Base-by-base conservation (phyloP, 495 filamentous ascomycete species). In the Penicillium diatomitis region DNA sequence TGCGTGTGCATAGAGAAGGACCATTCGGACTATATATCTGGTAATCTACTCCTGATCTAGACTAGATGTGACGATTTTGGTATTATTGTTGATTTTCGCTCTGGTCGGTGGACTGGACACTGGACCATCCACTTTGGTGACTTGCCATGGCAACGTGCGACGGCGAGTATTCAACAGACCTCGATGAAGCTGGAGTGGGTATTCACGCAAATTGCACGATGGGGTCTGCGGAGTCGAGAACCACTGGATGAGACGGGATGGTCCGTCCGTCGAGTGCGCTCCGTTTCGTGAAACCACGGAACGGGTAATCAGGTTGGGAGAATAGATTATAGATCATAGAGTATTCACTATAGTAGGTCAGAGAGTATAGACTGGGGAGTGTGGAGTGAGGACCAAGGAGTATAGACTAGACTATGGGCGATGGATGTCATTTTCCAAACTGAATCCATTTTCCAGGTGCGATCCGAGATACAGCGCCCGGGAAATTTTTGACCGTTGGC, bases 171-270 rank as follows among this genome's bases (percentile, higher is more conserved):
- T 32, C 31, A 35, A 47, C 49, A 35, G 41, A 37, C 20, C 12
- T 33, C n/a, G 20, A 20, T 20, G 20, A 20, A 20, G 20, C 20
- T 0, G 20, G 20, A 20, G 20, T 20, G 20, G 20, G 20, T 20
- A 20, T 20, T 20, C 20, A 20, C 0, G 43, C 27, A 28, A 39
- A 20, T 41, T 47, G 34, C 12, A 41, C 47, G 32, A 42, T 47
- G 51, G 51, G 49, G 50, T 52, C 51, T 40, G 60, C 61, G 60
- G 60, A 56, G 60, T 56, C 50, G 20, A 38, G 57, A 61, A 58
- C 60, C 60, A 46, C 42, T 61, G 58, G 57, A 61, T 47, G 53
- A 63, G 49, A 56, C 60, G 60, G 60, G 60, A 61, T 46, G 41
- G 36, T 38, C 60, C 60, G 57, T 55, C 9, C 1, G 20, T 2